Conservation (phyloP, 331 rosid species). For the Cydonia oblonga region DNA sequence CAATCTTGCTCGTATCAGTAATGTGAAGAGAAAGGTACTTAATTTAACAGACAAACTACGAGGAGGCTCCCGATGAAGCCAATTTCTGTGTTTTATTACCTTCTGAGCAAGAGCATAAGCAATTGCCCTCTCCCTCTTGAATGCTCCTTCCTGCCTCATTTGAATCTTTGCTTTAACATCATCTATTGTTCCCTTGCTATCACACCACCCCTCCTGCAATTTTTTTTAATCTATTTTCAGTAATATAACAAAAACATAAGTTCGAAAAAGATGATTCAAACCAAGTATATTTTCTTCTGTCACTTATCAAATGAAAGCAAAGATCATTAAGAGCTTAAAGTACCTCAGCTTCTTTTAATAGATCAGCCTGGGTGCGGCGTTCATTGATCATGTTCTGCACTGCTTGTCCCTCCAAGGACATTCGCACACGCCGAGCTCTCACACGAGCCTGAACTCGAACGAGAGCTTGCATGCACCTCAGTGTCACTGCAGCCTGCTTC, state of each 20-base stretch:
- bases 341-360: constrained; percentile 90
- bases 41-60: background rate
- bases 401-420: constrained; percentile 89
- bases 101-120: constrained; percentile 87
- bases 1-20: background rate
- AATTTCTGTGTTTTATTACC: constrained; percentile 27
- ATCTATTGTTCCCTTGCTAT: constrained; percentile 66
- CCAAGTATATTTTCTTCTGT: background rate
- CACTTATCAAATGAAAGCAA: background rate
- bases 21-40: background rate
- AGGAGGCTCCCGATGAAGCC: background rate
- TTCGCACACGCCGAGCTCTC: constrained; percentile 84
- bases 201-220: constrained; percentile 95
- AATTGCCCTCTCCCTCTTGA: constrained; percentile 86
- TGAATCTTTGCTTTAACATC: constrained; percentile 72
- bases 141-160: constrained; percentile 90
- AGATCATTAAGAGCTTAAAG: background rate
- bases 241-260: background rate
- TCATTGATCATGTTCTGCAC: constrained; percentile 67
- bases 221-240: background rate
- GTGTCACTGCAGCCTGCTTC: constrained; percentile 94
- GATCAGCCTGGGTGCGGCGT: constrained; percentile 54
- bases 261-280: background rate
- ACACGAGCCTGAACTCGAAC: constrained; percentile 96
- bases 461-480: constrained; percentile 96